Evolutionary conservation across 495 filamentous ascomycete species (phyloP).

Genomic region (Viridothelium virens): DNA sequence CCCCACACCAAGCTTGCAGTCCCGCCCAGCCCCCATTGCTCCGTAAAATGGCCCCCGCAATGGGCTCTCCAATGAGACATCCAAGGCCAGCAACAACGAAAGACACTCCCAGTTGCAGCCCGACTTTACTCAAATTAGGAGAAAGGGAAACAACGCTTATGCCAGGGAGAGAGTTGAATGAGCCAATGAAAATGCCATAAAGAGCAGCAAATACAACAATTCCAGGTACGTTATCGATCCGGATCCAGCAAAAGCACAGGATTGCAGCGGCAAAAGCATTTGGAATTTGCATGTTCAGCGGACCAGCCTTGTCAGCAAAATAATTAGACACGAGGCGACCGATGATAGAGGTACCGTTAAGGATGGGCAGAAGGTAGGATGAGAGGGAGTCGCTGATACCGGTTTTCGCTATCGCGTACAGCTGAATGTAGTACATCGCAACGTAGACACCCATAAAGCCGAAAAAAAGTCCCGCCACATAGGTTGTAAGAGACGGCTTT

Average conservation of each 20-base stretch:
- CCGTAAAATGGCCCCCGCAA: background rate
- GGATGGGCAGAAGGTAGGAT: constrained; percentile 28
- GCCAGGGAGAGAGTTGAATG: background rate
- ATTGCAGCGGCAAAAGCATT: background rate
- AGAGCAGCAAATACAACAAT: background rate
- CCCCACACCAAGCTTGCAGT: constrained; percentile 15
- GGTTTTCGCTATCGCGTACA: constrained; percentile 23
- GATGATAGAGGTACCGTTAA: constrained; percentile 30
- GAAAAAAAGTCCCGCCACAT: constrained; percentile 18
- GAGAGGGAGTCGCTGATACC: constrained; percentile 21
- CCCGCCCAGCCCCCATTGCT: background rate
- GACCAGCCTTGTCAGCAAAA: constrained; percentile 27
- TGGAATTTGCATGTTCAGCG: constrained; percentile 21
- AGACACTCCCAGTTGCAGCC: background rate
- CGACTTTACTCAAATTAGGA: background rate
- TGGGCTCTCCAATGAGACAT: background rate
- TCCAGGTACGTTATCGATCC: background rate
- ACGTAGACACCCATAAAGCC: constrained; percentile 25
- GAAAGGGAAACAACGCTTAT: background rate
- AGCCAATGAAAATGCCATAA: background rate
- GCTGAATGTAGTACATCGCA: constrained; percentile 27
- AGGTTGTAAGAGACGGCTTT: constrained; percentile 22
- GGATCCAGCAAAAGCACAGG: background rate
- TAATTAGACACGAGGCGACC: constrained; percentile 28
- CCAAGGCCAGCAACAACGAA: background rate